These are phyloP conservation scores for Hypholoma fasciculare DNA, from an alignment of 768 basidiomycete species.

Conservation along the genomic window DNA sequence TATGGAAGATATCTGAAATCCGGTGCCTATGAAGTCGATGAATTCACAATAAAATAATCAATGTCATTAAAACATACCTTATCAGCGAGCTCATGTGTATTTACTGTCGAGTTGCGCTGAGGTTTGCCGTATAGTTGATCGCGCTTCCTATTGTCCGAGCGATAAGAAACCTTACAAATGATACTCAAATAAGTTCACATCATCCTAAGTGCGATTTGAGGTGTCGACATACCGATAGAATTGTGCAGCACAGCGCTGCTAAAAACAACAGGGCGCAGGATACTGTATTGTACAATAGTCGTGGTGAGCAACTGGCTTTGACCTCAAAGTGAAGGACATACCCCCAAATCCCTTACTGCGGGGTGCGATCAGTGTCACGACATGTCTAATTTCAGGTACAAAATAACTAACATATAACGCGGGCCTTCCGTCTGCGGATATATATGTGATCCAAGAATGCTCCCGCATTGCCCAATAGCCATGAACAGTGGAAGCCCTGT, in stretches of 20 bases:
- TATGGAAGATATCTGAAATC: no score
- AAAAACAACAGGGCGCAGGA: neutral
- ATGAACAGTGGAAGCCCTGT: conserved; percentile 78
- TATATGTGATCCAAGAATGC: conserved; percentile 73
- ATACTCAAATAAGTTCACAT: neutral
- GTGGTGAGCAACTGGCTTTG: neutral
- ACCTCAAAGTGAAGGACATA: conserved; percentile 9
- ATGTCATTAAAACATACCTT: no score
- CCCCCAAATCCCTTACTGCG: conserved; percentile 60
- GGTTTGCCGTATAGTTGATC: no score
- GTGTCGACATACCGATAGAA: neutral
- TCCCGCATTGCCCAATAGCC: conserved; percentile 79
- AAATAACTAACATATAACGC: conserved; percentile 53
- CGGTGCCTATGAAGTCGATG: no score
- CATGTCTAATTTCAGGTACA: neutral
- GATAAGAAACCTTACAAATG: no score
- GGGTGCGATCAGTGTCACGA: neutral
- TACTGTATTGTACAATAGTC: neutral
- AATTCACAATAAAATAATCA: no score
- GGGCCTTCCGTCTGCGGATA: conserved; percentile 68
- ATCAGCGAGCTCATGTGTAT: no score
- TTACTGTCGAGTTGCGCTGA: no score
- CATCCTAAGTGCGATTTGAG: neutral
- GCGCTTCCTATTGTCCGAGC: no score
- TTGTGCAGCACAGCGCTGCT: neutral